Conservation (phyloP, 1,284 basidiomycete genomes). For the Omphalotus olearius region DNA sequence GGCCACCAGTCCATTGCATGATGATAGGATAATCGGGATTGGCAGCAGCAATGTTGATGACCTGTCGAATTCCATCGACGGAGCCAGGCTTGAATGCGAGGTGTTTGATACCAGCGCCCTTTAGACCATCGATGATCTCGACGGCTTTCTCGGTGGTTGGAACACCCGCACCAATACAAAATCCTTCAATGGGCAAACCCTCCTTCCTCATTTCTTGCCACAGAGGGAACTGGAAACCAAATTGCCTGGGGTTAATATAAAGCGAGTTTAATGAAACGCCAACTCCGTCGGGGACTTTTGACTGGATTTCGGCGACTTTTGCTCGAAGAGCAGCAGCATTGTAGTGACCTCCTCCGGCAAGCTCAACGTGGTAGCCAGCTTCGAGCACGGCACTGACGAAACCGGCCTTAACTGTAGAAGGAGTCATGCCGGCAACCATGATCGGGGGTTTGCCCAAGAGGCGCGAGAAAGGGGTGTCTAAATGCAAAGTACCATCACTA, state of each 20-base stretch:
- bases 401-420: conserved; percentile 88
- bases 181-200: conserved; percentile 94
- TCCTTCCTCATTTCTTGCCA: conserved; percentile 98
- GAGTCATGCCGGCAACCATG: conserved; percentile 99
- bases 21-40: conserved; percentile 98
- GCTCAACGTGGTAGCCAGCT: conserved; percentile 94
- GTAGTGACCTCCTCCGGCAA: conserved; percentile 98
- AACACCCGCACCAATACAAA: conserved; percentile 96
- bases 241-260: conserved; percentile 98
- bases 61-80: conserved; percentile 95
- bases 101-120: conserved; percentile 85
- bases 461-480: conserved; percentile 96
- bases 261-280: conserved; percentile 93
- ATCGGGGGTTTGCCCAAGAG: conserved; percentile 94
- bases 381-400: conserved; percentile 90
- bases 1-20: conserved; percentile 98
- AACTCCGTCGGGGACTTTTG: conserved; percentile 78
- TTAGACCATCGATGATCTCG: conserved; percentile 84
- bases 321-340: conserved; percentile 82
- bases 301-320: conserved; percentile 88
- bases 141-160: conserved; percentile 91
- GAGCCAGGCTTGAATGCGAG: conserved; percentile 98
- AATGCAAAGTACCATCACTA: conserved; percentile 85
- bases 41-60: conserved; percentile 91
- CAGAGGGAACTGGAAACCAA: conserved; percentile 93